Base-by-base conservation (phyloP, 768 basidiomycete genomes). In the Pleurotus tuoliensis region DNA sequence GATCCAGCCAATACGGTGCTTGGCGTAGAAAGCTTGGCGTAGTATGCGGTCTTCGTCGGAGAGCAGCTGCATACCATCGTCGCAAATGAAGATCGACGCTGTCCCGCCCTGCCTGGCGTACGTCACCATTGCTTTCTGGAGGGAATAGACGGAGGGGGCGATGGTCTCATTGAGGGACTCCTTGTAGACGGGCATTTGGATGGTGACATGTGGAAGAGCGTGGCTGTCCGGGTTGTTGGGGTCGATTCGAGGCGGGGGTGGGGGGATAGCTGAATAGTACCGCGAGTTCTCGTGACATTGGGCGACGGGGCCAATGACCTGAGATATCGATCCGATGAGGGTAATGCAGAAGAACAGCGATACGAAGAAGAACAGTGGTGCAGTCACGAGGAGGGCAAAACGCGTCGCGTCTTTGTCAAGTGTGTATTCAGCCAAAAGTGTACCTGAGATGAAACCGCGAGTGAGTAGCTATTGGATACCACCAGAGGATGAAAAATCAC, bases 141-240 rank as follows among this genome's bases (percentile, higher is more conserved):
- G 78, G 0, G 86, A 87, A 62, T 86, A 84, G 4, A 94, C 83
- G 8, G 88, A 90, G 3, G 88, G 89, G 0, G 79, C 72, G 55
- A 92, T 92, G 0, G 86, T 87, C 63, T 85, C 71, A 38, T 84
- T 81, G 34, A 92, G 69, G 59, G 82, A 86, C 65, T 92, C 90
- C 66, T 94, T 94, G 75, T 94, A 94, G 24, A 94, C 92, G 0
- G 92, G 92, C 71, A 92, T 79, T 66, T 93, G 84, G 56, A 94
- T 83, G 2, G 88, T 87, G 51, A 91, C 80, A 64, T 90, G 89
- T 2, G 89, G 90, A 5, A 92, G 77, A 64, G 80, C 82, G 15
- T 78, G 74, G 67, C 88, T 77, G 43, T 81, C 83, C 41, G 83
- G 83, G 66, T 88, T 87, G 39, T 41, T 53, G 18, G 51, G 51